Conservation (phyloP, 1,139 yeast genomes). For the Arxiozyma telluris region DNA sequence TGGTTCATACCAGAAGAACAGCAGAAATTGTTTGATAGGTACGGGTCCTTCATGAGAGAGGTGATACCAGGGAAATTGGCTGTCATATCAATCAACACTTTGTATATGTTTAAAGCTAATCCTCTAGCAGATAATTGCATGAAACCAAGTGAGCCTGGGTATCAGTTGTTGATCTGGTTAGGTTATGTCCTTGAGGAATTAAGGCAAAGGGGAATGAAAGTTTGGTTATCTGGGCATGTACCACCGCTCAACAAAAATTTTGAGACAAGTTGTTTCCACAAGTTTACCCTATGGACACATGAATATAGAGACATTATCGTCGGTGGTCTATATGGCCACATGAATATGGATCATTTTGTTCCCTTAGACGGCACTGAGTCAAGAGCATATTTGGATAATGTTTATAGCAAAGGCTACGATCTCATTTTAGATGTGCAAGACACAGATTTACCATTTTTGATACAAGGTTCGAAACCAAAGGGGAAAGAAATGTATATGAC, state of each 20-base stretch:
- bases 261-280: slow-evolving; percentile 62
- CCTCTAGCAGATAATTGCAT: slow-evolving; percentile 81
- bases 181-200: slow-evolving; percentile 66
- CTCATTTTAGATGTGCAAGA: slow-evolving; percentile 11
- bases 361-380: slow-evolving; percentile 67
- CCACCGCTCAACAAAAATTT: slow-evolving; percentile 76
- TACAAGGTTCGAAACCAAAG: slow-evolving; percentile 53
- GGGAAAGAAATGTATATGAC: slow-evolving; percentile 59
- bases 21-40: slow-evolving; percentile 62
- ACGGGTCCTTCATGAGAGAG: slow-evolving; percentile 66
- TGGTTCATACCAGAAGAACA: slow-evolving; percentile 70
- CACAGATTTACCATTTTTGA: slow-evolving; percentile 26
- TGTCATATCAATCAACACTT: slow-evolving; percentile 65
- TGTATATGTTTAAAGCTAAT: slow-evolving; percentile 65
- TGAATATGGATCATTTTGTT: slow-evolving; percentile 79
- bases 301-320: slow-evolving; percentile 75
- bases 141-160: slow-evolving; percentile 65
- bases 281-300: slow-evolving; percentile 66
- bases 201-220: slow-evolving; percentile 68
- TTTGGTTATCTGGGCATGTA: slow-evolving; percentile 81
- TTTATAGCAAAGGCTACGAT: slow-evolving; percentile 19
- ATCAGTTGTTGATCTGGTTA: slow-evolving; percentile 66
- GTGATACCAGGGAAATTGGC: slow-evolving; percentile 73
- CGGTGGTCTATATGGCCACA: slow-evolving; percentile 80
- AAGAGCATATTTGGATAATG: slow-evolving; percentile 33